phyloP scores from a whole-genome alignment of 768 basidiomycete species.

The Suillus ampliporus region DNA sequence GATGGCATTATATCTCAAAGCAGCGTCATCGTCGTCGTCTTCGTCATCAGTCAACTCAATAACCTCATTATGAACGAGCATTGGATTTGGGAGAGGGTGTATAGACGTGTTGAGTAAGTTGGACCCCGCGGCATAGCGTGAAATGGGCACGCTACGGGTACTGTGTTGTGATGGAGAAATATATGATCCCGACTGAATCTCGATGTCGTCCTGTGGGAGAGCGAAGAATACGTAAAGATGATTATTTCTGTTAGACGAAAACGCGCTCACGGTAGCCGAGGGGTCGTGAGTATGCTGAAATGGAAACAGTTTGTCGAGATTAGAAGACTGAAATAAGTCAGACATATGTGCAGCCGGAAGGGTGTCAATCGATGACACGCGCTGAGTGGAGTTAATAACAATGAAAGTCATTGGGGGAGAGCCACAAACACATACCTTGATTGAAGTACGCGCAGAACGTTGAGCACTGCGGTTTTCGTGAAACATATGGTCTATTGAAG shows the following conservation, averaged over 20 bases:
- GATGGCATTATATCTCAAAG: background rate
- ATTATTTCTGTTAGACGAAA: background rate
- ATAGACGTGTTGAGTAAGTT: slow-evolving; percentile 13
- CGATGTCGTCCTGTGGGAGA: slow-evolving; percentile 13
- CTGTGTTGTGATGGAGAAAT: slow-evolving; percentile 9
- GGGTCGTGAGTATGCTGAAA: slow-evolving; percentile 10
- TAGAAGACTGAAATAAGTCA: slow-evolving; percentile 19
- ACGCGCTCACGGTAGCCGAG: slow-evolving; percentile 21
- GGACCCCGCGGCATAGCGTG: slow-evolving; percentile 13
- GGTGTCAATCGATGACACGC: slow-evolving; percentile 8
- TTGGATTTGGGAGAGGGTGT: slow-evolving; percentile 2
- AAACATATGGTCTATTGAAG: background rate
- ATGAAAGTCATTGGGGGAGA: background rate
- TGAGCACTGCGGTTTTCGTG: slow-evolving; percentile 17
- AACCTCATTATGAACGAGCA: background rate
- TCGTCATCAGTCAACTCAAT: slow-evolving; percentile 8
- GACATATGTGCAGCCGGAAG: slow-evolving; percentile 12
- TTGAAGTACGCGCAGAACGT: slow-evolving; percentile 9
- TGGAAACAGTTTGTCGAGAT: slow-evolving; percentile 8
- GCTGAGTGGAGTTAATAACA: slow-evolving; percentile 20
- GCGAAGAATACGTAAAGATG: slow-evolving; percentile 1
- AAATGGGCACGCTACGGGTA: background rate
- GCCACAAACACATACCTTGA: slow-evolving; percentile 19
- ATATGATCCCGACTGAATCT: background rate
- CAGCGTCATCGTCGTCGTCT: slow-evolving; percentile 7